Evolutionary conservation across 257 asterid species (phyloP).

Genomic region (Agastache rugosa): DNA sequence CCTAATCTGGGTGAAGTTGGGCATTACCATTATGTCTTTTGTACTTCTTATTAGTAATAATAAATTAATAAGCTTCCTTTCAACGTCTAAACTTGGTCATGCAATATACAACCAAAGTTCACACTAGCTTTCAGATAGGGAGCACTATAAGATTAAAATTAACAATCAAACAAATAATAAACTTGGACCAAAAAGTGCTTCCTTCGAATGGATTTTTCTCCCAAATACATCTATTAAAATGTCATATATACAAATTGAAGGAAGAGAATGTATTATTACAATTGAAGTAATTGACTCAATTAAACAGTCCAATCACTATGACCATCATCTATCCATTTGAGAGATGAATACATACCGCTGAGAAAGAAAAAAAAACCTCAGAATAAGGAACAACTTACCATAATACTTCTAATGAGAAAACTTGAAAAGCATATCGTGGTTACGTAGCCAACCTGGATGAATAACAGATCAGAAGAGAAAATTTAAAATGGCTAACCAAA

Average conservation of each 20-base stretch:
- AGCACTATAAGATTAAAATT: not conserved
- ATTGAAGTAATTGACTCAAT: too few relatives aligned
- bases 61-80: not conserved
- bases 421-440: slow-evolving; percentile 93
- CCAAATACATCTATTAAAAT: not conserved
- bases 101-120: not conserved
- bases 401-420: slow-evolving; percentile 84
- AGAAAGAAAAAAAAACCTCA: slow-evolving; percentile 2
- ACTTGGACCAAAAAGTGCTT: not conserved
- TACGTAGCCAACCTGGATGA: slow-evolving; percentile 92
- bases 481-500: slow-evolving; percentile 6
- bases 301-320: not conserved
- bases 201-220: not conserved
- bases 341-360: not conserved
- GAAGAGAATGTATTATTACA: not conserved
- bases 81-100: not conserved
- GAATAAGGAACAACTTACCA: slow-evolving; percentile 63
- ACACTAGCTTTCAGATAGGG: too few relatives aligned
- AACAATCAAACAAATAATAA: not conserved
- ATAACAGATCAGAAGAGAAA: slow-evolving; percentile 16
- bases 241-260: not conserved
- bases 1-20: not conserved
- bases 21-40: not conserved
- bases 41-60: not conserved
- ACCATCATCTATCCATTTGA: slow-evolving; percentile 27